Evolutionary conservation across 441 rosid genomes (phyloP), one percentile per base, ranked within the genome.

Genomic region (Hura crepitans): DNA sequence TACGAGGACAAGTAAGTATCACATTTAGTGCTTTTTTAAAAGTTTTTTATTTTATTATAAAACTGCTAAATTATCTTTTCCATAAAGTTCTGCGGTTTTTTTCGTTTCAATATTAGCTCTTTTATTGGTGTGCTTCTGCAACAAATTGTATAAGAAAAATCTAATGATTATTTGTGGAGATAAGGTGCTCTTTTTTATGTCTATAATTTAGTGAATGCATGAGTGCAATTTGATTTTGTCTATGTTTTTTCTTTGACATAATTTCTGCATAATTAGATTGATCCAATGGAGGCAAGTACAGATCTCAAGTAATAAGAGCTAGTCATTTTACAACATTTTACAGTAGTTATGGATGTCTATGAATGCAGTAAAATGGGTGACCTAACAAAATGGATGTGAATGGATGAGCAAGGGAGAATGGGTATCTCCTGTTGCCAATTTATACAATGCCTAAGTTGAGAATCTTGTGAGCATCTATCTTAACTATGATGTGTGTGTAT

Each of bases 1-100:
- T 90, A 92, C 80, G 77, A 86, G 67, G 77, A 87, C 80, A 89
- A 68, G 97, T 85, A 82, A 81, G 82, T 68, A 30, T 65, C 70
- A 33, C 31, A 20, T 68, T 72, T 47, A 31, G 35, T 59, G 69
- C n/a, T 35, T 57, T 33, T 6, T n/a, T n/a, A n/a, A n/a, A n/a
- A n/a, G n/a, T n/a, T n/a, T 55, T 33, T 8, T 17, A 7, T 50
- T 27, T 8, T 22, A 20, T 27, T 51, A 27, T 31, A 11, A 39
- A n/a, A 42, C 46, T 58, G 20, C 47, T 30, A 14, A 62, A 2
- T 58, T 37, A 12, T 31, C 45, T 66, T 18, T 17, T 30, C 2
- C 31, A 20, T 30, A 7, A 42, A 11, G 17, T 30, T 72, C 30
- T 62, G 50, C 22, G 12, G 28, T 72, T 73, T 2, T 60, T 65